Percentiles rank a stretch among this genome's conserved stretches.
These are phyloP conservation scores for Suillus discolor DNA, from an alignment of 768 basidiomycete species.

Conservation along the genomic window DNA sequence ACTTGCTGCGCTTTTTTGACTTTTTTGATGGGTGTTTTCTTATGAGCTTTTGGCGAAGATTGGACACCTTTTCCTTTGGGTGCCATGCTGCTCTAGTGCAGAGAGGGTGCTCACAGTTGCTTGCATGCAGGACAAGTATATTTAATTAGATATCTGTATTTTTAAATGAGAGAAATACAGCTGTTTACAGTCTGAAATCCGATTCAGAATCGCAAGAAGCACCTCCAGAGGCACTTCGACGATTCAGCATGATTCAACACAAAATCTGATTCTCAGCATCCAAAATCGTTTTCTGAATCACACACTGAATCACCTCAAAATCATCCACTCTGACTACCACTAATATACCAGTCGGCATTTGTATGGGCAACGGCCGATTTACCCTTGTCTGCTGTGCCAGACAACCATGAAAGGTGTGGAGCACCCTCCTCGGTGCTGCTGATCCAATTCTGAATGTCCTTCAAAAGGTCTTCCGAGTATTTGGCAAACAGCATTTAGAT, in stretches of 20 bases:
- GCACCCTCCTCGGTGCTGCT: too few species aligned
- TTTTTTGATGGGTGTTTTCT: not conserved
- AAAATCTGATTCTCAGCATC: not conserved
- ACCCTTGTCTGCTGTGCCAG: too few species aligned
- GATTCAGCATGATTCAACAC: not conserved
- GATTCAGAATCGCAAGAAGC: not conserved
- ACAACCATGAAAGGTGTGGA: too few species aligned
- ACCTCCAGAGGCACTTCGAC: not conserved
- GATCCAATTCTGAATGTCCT: too few species aligned
- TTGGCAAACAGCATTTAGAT: too few species aligned
- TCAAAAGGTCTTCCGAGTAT: too few species aligned
- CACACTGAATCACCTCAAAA: too few species aligned
- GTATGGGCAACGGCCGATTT: too few species aligned
- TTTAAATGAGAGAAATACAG: not conserved
- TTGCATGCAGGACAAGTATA: not conserved
- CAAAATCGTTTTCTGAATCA: not conserved
- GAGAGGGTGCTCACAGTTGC: not conserved
- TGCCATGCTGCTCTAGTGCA: too few species aligned
- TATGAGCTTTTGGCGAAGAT: not conserved
- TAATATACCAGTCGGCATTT: too few species aligned
- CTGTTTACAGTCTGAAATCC: not conserved
- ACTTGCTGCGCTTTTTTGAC: not conserved
- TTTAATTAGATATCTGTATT: conserved; percentile 1
- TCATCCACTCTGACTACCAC: too few species aligned
- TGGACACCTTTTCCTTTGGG: not conserved